Evolutionary conservation across 75 land plant species (phyloP).

Genomic region (Picea sitchensis): DNA sequence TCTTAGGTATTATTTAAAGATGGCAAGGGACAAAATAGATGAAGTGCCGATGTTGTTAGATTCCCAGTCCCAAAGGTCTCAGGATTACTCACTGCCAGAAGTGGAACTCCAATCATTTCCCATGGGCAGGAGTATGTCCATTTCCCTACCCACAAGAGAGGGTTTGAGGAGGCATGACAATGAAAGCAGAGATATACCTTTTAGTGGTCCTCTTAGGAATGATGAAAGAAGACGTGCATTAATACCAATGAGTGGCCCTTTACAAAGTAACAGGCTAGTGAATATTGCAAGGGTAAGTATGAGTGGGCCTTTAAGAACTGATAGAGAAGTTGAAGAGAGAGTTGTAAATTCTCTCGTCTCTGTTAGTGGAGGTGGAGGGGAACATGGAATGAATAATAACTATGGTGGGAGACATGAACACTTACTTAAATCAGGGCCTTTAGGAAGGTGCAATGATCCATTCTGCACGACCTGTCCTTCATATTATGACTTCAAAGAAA

Average conservation of each 20-base stretch:
- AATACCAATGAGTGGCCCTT: constrained; percentile 37
- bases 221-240: constrained; percentile 16
- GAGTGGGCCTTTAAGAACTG: background rate
- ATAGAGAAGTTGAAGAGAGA: background rate
- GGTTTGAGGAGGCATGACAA: constrained; percentile 1
- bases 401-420: constrained; percentile 43
- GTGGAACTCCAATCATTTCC: constrained; percentile 11
- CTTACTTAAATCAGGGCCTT: constrained; percentile 62
- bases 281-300: background rate
- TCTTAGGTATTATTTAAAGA: background rate
- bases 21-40: constrained; percentile 37
- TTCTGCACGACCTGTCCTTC: constrained; percentile 68
- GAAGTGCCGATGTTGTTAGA: constrained; percentile 41
- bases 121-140: constrained; percentile 31
- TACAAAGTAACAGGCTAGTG: constrained; percentile 7
- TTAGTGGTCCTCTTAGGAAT: constrained; percentile 38
- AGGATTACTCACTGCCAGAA: constrained; percentile 1
- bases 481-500: constrained; percentile 8
- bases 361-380: constrained; percentile 10
- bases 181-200: constrained; percentile 20
- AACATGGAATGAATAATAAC: constrained; percentile 14
- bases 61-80: background rate
- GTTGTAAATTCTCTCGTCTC: constrained; percentile 1
- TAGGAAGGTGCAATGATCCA: constrained; percentile 76
- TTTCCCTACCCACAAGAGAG: constrained; percentile 17